A percentile compares a stretch with the other conserved stretches of the same genome.
Conservation (phyloP, 495 filamentous ascomycete genomes). For the Parathielavia appendiculata region DNA sequence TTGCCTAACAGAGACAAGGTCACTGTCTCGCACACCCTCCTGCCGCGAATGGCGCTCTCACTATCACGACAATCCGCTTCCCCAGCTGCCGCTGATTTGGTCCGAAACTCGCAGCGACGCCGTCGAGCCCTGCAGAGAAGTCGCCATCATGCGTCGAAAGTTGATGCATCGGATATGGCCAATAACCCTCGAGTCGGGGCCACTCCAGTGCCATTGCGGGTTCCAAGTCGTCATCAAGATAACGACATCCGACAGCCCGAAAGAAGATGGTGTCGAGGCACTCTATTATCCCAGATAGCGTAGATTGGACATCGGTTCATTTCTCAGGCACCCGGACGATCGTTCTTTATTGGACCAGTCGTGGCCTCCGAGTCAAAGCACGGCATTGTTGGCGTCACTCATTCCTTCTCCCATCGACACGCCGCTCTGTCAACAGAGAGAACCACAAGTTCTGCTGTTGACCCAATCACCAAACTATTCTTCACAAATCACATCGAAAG, state of each 20-base stretch:
- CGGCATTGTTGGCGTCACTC: not conserved
- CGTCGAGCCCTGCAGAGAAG: no score
- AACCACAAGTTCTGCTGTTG: not conserved
- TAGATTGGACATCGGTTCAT: constrained; percentile 13
- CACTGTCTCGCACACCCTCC: no score
- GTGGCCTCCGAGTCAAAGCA: not conserved
- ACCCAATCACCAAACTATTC: constrained; percentile 16
- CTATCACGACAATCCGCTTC: no score
- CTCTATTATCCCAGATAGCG: constrained; percentile 18
- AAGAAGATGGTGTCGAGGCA: constrained; percentile 22
- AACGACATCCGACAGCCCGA: not conserved
- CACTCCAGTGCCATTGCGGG: not conserved
- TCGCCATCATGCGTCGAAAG: not conserved
- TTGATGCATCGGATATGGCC: not conserved
- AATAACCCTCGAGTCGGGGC: not conserved
- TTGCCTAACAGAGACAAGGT: no score
- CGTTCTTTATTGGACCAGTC: not conserved
- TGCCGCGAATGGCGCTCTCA: no score
- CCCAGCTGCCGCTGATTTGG: no score
- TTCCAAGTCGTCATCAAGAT: not conserved
- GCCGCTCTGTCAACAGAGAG: not conserved
- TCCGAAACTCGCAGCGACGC: no score
- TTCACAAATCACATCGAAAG: constrained; percentile 19
- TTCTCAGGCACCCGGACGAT: not conserved
- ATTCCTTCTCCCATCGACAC: not conserved